Base-by-base conservation (phyloP, 1,284 basidiomycete species). In the Leccinum holopus region DNA sequence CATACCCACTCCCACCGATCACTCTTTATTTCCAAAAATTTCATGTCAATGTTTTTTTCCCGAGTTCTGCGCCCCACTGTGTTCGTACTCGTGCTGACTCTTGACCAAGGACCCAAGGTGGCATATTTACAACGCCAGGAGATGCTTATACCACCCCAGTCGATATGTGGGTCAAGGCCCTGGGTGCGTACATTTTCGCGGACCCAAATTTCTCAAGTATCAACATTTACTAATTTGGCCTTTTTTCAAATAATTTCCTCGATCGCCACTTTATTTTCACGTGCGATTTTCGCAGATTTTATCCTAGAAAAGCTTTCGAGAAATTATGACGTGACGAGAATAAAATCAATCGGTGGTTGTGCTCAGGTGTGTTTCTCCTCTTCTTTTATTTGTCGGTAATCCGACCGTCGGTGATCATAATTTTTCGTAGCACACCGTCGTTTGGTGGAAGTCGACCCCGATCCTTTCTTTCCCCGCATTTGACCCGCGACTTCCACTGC, bases 121-220 rank as follows among this genome's bases (percentile, higher is more conserved):
- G 91, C 6, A 90, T 92, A 65, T 91, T 92, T 75, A 92, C 90
- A 49, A 90, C 90, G 0, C 88, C 88, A 3, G 90, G 90, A 37
- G 90, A 92, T 76, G 88, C 89, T 30, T 91, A 90, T 71, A 92
- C 90, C 35, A 90, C 89, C 4, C 91, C 91, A 1, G 83, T 92
- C 39, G 90, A 92, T 69, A 91, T 93, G 88, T 92, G 91, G 88
- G 84, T 92, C 59, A 90, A 90, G 75, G 89, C 82, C 10, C 82
- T 94, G 60, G 90, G 90, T 92, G 72, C 57, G 65, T 62, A 21
- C 66, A 65, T 47, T 67, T 66, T 72, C 63, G 68, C 76, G 75
- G 76, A 74, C 74, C 64, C 78, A 81, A 77, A 75, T 67, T 68
- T 74, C 74, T 70, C 66, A 65, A 53, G 58, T 67, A 66, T 62